phyloP scores from a whole-genome alignment of 2,329 filamentous ascomycete genomes.

The Talaromyces atroroseus region DNA sequence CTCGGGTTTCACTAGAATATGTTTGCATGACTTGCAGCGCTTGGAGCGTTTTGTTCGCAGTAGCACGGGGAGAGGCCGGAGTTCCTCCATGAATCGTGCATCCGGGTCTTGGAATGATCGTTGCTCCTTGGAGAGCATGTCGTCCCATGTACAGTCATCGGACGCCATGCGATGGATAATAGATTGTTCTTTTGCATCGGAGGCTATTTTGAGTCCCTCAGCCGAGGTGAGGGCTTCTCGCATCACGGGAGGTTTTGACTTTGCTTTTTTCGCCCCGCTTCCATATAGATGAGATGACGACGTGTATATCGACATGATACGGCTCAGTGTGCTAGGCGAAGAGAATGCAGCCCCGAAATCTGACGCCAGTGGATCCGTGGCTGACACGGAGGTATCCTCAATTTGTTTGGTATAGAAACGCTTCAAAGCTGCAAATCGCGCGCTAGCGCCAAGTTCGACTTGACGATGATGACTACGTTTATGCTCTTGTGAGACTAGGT shows the following conservation, averaged over 20 bases:
- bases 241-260: constrained; percentile 66
- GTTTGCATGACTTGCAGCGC: constrained; percentile 83
- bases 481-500: constrained; percentile 12
- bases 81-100: constrained; percentile 62
- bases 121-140: constrained; percentile 54
- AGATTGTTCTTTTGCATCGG: constrained; percentile 55
- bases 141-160: constrained; percentile 55
- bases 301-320: constrained; percentile 89
- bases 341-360: constrained; percentile 48
- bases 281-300: constrained; percentile 48
- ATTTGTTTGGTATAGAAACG: constrained; percentile 79
- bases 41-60: constrained; percentile 90
- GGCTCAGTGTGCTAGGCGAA: constrained; percentile 74
- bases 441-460: constrained; percentile 53
- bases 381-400: constrained; percentile 53
- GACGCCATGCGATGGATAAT: constrained; percentile 56
- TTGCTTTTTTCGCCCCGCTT: constrained; percentile 54
- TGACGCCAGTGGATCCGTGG: constrained; percentile 49
- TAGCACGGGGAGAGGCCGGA: constrained; percentile 75
- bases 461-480: constrained; percentile 18
- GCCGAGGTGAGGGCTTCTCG: constrained; percentile 66
- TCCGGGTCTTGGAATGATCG: constrained; percentile 45
- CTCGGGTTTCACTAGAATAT: constrained; percentile 93
- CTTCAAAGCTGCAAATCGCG: constrained; percentile 68
- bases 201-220: constrained; percentile 65